Evolutionary conservation across 257 asterid species (phyloP).

Genomic region (Linaria vulgaris): DNA sequence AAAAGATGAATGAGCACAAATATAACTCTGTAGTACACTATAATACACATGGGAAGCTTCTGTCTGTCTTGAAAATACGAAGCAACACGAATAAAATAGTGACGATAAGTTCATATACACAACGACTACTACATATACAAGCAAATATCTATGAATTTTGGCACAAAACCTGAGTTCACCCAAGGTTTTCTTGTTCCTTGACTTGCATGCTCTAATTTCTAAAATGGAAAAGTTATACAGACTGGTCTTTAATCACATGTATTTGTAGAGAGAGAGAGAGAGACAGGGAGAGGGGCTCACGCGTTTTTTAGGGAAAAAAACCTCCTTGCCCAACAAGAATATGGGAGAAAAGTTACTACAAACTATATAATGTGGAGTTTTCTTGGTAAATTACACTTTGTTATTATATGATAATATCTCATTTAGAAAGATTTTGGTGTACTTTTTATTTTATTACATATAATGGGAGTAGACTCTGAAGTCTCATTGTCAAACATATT

Average conservation of each 20-base stretch:
- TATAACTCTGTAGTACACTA: background rate
- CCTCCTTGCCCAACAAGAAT: background rate
- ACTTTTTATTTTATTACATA: too few relatives aligned
- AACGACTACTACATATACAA: background rate
- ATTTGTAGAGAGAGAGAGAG: background rate
- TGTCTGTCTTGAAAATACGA: too few relatives aligned
- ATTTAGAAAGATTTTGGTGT: background rate
- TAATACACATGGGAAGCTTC: too few relatives aligned
- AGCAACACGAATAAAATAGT: too few relatives aligned
- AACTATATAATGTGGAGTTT: background rate
- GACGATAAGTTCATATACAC: too few relatives aligned
- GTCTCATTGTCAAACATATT: too few relatives aligned
- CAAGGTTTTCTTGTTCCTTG: slow-evolving; percentile 14
- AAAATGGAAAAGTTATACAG: background rate
- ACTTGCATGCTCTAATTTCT: slow-evolving; percentile 16
- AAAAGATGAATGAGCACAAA: background rate
- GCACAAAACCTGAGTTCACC: too few relatives aligned
- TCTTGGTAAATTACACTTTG: background rate
- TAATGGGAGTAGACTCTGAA: too few relatives aligned
- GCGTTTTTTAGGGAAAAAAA: slow-evolving; percentile 27
- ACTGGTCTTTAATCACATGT: background rate
- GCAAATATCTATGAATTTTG: background rate
- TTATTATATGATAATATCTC: background rate
- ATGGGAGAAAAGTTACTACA: too few relatives aligned
- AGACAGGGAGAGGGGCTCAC: background rate